Evolutionary conservation across 129 eudicot species (phyloP).

Genomic region (Flaveria brownii): DNA sequence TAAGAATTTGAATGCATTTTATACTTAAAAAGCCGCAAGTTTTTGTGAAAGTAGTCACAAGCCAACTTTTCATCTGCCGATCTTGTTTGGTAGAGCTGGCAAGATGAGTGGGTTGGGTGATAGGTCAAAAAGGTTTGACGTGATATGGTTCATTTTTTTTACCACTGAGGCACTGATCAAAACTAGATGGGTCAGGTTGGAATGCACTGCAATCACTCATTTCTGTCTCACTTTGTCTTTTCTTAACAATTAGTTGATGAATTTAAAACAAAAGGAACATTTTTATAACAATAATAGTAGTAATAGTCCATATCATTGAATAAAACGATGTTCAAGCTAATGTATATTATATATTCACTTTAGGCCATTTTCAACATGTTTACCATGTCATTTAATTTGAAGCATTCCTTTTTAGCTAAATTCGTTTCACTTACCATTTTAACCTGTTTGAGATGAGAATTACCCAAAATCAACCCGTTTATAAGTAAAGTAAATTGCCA

Average conservation of each 20-base stretch:
- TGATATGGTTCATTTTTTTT: background rate
- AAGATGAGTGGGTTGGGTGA: background rate
- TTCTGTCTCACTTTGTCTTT: background rate
- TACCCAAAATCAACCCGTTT: background rate
- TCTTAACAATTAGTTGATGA: background rate
- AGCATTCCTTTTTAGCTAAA: constrained; percentile 1
- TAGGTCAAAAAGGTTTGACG: background rate
- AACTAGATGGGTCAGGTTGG: background rate
- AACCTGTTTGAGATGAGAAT: background rate
- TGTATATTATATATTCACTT: background rate
- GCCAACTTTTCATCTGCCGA: background rate
- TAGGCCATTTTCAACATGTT: background rate
- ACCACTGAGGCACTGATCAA: background rate
- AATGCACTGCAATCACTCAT: background rate
- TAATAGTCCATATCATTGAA: background rate
- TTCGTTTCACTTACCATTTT: background rate
- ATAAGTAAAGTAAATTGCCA: too few species aligned
- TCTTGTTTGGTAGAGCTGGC: constrained; percentile 1
- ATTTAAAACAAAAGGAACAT: background rate
- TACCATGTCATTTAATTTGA: background rate
- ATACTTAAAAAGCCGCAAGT: background rate
- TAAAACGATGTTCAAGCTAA: background rate
- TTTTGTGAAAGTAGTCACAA: background rate
- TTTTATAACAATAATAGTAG: background rate
- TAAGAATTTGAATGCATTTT: constrained; percentile 3